Evolutionary conservation across 148 eudicot species (phyloP), one percentile per base, ranked within the genome.

Genomic region (Silene uniflora): DNA sequence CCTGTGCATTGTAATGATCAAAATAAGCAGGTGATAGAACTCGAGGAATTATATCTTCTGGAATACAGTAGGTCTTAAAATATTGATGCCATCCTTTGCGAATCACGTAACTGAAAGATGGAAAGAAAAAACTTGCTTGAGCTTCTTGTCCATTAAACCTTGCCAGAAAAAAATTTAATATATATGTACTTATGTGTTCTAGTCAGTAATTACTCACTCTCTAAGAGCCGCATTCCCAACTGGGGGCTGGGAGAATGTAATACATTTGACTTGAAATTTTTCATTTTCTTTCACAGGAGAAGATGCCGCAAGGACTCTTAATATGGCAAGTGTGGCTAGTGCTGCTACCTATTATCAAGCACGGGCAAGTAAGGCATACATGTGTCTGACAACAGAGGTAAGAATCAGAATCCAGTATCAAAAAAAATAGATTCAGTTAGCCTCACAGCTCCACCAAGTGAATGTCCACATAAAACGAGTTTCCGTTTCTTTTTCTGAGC

Each of bases 361-460:
- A 55, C 24, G 60, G 60, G 52, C 47, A 59, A 67, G 19, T 44
- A n/a, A 54, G 52, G 58, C 66, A 19, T 23, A 62, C 61, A 24
- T 67, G 11, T 35, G 5, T 27, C 29, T 59, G 10, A 67, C 39
- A 52, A 16, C n/a, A 66, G 19, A 25, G 6, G 49, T 67, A 67
- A 42, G 21, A 55, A 54, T 59, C 75, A 73, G 73, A 67, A 71
- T 60, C 52, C 19, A 78, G 47, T 11, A 66, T 39, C 75, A 59
- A 25, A 59, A 71, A 71, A 75, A 62, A 59, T 55, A 72, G 80
- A 22, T 27, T 52, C 61, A 64, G 77, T 58, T 23, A 59, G 62
- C 81, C 97, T 88, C 84, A 95, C 99, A 75, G 99, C 99, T 87
- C 99, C 99, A 73, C 99, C 99, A 75, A 95, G 98, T 76, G 99